Evolutionary conservation across 2,329 filamentous ascomycete genomes (phyloP).

Genomic region (Herpotrichia juniperi): DNA sequence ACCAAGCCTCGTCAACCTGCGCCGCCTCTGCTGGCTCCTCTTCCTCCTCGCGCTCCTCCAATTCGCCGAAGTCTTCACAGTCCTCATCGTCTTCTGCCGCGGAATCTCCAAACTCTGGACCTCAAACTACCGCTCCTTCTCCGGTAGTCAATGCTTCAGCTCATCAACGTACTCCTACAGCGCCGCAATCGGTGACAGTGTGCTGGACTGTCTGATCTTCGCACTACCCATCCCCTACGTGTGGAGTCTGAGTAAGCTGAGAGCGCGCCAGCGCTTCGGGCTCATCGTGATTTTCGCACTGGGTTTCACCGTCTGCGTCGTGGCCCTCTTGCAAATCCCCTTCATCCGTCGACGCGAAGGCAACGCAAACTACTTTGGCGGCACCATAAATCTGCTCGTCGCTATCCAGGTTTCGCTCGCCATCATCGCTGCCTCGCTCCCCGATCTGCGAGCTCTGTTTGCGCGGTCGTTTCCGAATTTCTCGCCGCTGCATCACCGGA

Average conservation of each 20-base stretch:
- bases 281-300: conserved; percentile 30
- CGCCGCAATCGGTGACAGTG: conserved; percentile 32
- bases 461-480: conserved; percentile 26
- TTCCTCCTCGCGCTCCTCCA: conserved; percentile 22
- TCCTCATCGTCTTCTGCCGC: conserved; percentile 28
- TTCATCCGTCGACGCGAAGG: conserved; percentile 29
- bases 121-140: conserved; percentile 22
- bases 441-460: conserved; percentile 30
- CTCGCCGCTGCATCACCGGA: conserved; percentile 29
- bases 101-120: conserved; percentile 33
- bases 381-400: conserved; percentile 31
- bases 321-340: conserved; percentile 34
- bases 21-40: conserved; percentile 23
- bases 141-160: conserved; percentile 30
- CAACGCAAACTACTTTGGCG: conserved; percentile 28
- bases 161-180: conserved; percentile 32
- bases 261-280: conserved; percentile 24
- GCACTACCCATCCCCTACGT: conserved; percentile 31
- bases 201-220: conserved; percentile 34
- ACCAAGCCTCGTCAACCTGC: conserved; percentile 18
- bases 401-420: conserved; percentile 32
- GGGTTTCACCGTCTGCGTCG: conserved; percentile 32
- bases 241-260: conserved; percentile 28
- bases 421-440: conserved; percentile 32
- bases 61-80: conserved; percentile 27